Evolutionary conservation across 2,329 filamentous ascomycete species (phyloP), one percentile per base, ranked within the genome.

Genomic region (Rhytidhysteron rufulum): DNA sequence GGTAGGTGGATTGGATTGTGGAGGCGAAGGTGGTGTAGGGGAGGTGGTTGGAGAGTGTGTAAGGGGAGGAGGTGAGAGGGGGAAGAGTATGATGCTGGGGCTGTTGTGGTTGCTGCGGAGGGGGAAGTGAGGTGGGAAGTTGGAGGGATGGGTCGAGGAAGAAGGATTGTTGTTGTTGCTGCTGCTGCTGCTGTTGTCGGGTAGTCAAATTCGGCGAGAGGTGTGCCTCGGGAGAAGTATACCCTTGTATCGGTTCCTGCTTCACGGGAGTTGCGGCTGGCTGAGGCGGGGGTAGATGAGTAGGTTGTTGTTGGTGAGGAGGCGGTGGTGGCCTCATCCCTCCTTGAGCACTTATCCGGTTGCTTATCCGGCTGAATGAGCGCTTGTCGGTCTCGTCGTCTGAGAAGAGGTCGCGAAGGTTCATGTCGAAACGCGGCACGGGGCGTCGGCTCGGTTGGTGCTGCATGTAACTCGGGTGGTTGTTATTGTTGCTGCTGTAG

Each of bases 341-440:
- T 45, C 62, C 41, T 53, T 57, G 60, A 37, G 55, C 56, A 30
- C 50, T 57, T 34, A 64, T 50, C 37, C 64, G 60, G 31, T 63
- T 66, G 35, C 56, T 59, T 15, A 65, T 57, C 18, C 59, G 55
- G 48, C 55, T 51, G 53, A 64, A 59, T 40, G 68, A 55, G 37
- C 60, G 58, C 55, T 63, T 58, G 39, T 60, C 62, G 6, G 58
- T 70, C 35, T 69, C 58, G 27, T 66, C 56, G n/a, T 60, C 56
- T n/a, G 57, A 58, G 42, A 68, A 63, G 15, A 65, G 43, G 46
- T 67, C 53, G 24, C 59, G 51, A 40, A 67, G 47, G 40, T 71
- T 55, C 68, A 71, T 62, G 57, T 82, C 79, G 55, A 82, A 82
- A 41, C 71, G 70, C 3, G 78, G 78, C 10, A 72, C 53, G 15